phyloP scores from a whole-genome alignment of 352 stramenopile species.

The Pythium coloratum region DNA sequence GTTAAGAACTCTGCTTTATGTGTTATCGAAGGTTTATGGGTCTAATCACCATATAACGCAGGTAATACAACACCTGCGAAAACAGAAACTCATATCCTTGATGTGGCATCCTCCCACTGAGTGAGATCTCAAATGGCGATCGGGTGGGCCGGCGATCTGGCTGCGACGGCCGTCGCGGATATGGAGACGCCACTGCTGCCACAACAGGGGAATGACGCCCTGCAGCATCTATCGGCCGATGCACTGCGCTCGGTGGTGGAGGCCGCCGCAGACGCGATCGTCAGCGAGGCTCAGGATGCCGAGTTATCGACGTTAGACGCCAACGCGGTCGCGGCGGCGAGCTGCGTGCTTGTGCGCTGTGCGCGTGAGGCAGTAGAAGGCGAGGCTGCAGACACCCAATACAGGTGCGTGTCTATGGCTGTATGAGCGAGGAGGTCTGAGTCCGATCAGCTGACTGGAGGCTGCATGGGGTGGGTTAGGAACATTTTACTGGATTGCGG shows the following conservation, averaged over 20 bases:
- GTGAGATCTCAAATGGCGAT: constrained; percentile 3
- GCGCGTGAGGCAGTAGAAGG: constrained; percentile 14
- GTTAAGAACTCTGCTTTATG: constrained; percentile 21
- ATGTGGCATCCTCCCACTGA: neutral
- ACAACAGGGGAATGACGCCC: neutral
- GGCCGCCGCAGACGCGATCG: neutral
- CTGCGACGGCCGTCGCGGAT: neutral
- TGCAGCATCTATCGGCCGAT: neutral
- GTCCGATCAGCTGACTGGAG: neutral
- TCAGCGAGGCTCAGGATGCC: neutral
- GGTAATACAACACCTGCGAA: neutral
- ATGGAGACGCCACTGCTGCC: constrained; percentile 5
- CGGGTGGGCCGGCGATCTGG: neutral
- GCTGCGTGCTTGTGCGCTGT: constrained; percentile 20
- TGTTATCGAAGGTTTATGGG: neutral
- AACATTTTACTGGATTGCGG: constrained; percentile 11
- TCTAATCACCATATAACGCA: neutral
- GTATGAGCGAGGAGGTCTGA: neutral
- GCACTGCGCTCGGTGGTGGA: neutral
- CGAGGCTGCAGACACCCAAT: neutral
- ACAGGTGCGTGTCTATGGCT: constrained; percentile 15
- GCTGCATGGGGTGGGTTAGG: neutral
- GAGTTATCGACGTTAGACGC: neutral
- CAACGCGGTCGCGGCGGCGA: constrained; percentile 17
- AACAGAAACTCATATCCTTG: constrained; percentile 1